Base-by-base conservation (phyloP, 2,329 filamentous ascomycete species). In the Cladosporium oxysporum region DNA sequence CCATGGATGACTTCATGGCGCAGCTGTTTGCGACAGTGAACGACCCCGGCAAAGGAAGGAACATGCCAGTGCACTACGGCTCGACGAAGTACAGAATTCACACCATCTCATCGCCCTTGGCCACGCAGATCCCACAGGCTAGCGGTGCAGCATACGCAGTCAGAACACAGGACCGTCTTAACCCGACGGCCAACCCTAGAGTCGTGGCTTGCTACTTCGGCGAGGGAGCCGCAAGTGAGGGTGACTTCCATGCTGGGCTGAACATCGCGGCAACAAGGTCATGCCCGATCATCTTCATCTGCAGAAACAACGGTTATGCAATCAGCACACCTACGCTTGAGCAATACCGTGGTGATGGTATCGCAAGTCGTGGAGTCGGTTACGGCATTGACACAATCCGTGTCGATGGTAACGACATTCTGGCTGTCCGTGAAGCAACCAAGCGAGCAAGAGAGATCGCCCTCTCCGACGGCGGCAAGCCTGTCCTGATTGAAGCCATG, bases 41-140 rank as follows among this genome's bases (percentile, higher is more conserved):
- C 69, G 95, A 99, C 72, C 79, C 84, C 0, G 93, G 94, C 1
- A 86, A 84, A 67, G 95, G 93, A 1, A 88, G 94, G 69, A 98
- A 97, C 74, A 99, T 99, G 95, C 95, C 95, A 0, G 91, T 98
- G 16, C 95, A 99, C 79, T 99, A 98, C 74, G 93, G 93, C 57
- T 93, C 90, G 77, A 87, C 84, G 66, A 88, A 91, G 69, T 83
- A 96, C 66, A 92, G 97, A 72, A 93, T 97, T 74, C 91, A 96
- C 77, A 93, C 93, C 5, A 91, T 97, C 60, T 91, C 91, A 41
- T 96, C 91, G 0, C 89, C 93, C 0, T 80, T 97, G 18, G 93
- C 92, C 21, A 97, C 93, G 0, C 93, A 97, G 76, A 90, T 97
- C 58, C 93, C 93, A 0, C 93, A 97, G 72, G 93, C 93, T 0